A percentile compares a stretch with the other conserved stretches of the same genome.
These are phyloP conservation scores for Tulasnella sp. DNA, from an alignment of 768 basidiomycete genomes.

Conservation along the genomic window DNA sequence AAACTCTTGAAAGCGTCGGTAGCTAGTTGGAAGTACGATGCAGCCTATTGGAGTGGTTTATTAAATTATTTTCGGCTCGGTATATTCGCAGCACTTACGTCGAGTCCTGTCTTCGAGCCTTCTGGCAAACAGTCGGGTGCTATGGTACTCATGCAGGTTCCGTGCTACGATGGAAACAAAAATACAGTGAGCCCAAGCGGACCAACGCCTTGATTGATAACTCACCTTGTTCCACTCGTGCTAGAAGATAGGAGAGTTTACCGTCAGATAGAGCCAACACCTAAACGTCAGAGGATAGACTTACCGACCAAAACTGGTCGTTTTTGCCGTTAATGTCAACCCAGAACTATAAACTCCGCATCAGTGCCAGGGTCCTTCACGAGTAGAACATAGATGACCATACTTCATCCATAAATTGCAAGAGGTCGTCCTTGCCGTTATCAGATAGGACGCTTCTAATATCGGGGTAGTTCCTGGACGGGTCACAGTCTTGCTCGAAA, in stretches of 20 bases:
- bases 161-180: not conserved
- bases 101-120: not conserved
- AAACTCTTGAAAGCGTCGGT: slow-evolving; percentile 5
- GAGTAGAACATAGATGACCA: not conserved
- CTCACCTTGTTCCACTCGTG: slow-evolving; percentile 36
- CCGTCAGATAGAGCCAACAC: not conserved
- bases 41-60: not conserved
- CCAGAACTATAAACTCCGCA: slow-evolving; percentile 11
- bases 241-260: not conserved
- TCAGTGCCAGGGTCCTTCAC: not conserved
- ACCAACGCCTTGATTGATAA: too few species aligned
- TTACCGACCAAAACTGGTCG: slow-evolving; percentile 35
- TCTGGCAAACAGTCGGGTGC: not conserved
- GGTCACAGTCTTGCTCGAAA: slow-evolving; percentile 37
- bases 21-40: not conserved
- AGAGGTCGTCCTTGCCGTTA: slow-evolving; percentile 29
- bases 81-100: not conserved
- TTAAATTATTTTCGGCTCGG: too few species aligned
- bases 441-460: slow-evolving; percentile 34
- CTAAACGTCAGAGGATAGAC: not conserved
- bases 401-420: slow-evolving; percentile 34
- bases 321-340: slow-evolving; percentile 33
- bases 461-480: slow-evolving; percentile 33
- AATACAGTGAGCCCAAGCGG: not conserved
- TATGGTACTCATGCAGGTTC: slow-evolving; percentile 16